Evolutionary conservation across 78 protist genomes (phyloP), one percentile per base, ranked within the genome.

Genomic region (Dictyostelium discoideum): DNA sequence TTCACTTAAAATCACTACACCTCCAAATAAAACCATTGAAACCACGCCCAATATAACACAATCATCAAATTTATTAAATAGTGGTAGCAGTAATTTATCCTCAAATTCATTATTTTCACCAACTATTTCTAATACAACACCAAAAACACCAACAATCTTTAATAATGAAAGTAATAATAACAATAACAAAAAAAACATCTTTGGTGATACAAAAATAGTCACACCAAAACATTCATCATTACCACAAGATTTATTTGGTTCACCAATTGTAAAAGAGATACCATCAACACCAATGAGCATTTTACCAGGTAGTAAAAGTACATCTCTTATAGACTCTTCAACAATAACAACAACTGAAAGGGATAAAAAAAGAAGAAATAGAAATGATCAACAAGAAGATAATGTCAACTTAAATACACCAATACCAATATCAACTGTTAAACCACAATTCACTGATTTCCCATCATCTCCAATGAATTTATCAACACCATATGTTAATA

Each of bases 221-320:
- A 20, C n/a, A 20, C 69, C 81, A 40, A 40, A 76, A 76, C n/a
- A 26, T 39, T 39, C 42, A 76, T 13, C 83, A 40, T 5, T 46
- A 46, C 54, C 81, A 74, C 81, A 26, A 16, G 40, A 2, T 54
- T 54, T 54, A 74, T 24, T 39, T 0, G 32, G 32, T 76, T 18
- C 57, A 10, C 14, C 57, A 46, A 10, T 10, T 46, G 57, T 46
- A 46, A 46, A 46, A 46, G 57, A 46, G 14, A 46, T 46, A 5
- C 57, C 72, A 16, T 18, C 10, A 74, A 60, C 85, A 22, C 92
- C 92, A 54, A 86, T 86, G 92, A 79, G n/a, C 18, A 37, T 76
- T 72, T 57, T 46, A 9, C 44, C 77, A 32, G 57, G 7, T 16
- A 42, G 2, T 22, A 44, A 16, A 7, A 44, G 57, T 46, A 9